Conservation (phyloP, 129 eudicot genomes). For the Erigeron canadensis region DNA sequence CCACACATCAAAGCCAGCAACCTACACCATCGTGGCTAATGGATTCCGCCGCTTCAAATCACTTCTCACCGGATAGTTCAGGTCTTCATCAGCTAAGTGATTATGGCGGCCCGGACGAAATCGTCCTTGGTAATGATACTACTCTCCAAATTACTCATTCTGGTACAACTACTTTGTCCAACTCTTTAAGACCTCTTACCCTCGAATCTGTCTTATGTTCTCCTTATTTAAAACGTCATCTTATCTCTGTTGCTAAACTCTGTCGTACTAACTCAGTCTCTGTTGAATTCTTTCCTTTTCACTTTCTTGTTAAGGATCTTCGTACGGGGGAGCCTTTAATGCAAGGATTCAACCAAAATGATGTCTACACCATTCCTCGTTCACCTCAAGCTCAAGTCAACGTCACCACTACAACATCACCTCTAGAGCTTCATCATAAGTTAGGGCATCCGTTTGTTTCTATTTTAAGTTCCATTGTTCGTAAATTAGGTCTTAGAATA, state of each 20-base stretch:
- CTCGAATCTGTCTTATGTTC: background rate
- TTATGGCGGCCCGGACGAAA: background rate
- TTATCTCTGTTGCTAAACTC: no score
- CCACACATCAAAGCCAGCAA: background rate
- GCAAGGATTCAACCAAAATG: background rate
- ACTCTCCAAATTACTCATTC: background rate
- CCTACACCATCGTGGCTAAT: background rate
- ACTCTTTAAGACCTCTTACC: background rate
- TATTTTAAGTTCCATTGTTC: background rate
- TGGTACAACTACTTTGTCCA: background rate
- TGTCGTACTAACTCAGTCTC: background rate
- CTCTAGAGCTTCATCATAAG: background rate
- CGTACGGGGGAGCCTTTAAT: background rate
- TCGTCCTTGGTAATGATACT: background rate
- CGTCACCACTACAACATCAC: background rate
- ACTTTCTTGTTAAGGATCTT: background rate
- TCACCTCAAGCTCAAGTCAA: background rate
- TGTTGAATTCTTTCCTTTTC: background rate
- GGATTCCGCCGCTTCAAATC: background rate
- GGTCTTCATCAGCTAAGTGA: background rate
- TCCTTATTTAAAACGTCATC: no score
- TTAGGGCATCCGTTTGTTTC: background rate
- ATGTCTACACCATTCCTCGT: background rate
- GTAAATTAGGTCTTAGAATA: background rate
- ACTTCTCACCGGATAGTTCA: background rate